Evolutionary conservation across 306 rosid species (phyloP).

Genomic region (apple (Malus domestica)): DNA sequence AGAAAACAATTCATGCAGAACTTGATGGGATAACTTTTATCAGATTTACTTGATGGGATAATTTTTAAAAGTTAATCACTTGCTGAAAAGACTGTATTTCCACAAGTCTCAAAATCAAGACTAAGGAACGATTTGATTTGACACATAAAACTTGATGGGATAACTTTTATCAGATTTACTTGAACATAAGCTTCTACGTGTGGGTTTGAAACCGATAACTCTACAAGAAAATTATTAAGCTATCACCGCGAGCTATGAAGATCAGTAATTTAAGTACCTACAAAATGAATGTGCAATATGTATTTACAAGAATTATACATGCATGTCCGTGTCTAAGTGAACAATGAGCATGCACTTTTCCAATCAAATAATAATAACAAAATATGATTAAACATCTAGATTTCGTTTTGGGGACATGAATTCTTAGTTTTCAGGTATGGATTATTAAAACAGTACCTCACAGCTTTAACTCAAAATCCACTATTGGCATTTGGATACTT

Average conservation of each 20-base stretch:
- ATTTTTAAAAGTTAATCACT: background rate
- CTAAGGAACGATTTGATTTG: background rate
- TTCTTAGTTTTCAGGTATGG: background rate
- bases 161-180: background rate
- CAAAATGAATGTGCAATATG: background rate
- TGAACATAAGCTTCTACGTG: background rate
- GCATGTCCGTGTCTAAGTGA: background rate
- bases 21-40: background rate
- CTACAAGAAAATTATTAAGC: background rate
- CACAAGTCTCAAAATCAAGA: background rate
- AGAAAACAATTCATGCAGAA: background rate
- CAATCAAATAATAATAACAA: background rate
- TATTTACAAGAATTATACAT: background rate
- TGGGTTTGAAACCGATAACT: background rate
- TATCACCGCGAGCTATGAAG: background rate
- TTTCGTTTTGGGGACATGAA: background rate
- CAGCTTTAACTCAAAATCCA: background rate
- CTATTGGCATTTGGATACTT: conserved; percentile 1
- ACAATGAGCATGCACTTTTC: background rate
- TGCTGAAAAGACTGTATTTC: background rate
- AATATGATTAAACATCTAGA: background rate
- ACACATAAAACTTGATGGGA: background rate
- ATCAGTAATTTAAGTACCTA: background rate
- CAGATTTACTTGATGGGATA: too few relatives aligned
- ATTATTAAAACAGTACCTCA: background rate